Evolutionary conservation across 352 stramenopile species (phyloP).

Genomic region (Globisporangium okanoganense): DNA sequence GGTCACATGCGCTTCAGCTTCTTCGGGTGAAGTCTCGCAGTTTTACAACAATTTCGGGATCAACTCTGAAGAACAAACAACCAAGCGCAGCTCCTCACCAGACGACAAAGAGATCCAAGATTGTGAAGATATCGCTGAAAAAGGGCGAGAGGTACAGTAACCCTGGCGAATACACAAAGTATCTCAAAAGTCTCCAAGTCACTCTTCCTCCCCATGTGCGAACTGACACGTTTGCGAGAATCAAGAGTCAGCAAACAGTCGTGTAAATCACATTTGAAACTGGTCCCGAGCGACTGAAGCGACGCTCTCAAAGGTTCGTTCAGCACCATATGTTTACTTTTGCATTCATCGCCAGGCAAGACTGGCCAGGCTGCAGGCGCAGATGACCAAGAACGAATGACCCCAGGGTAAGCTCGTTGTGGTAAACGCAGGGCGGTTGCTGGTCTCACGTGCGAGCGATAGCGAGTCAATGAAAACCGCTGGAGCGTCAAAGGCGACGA

Average conservation of each 20-base stretch:
- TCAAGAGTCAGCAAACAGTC: neutral
- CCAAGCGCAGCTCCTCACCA: neutral
- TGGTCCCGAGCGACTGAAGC: conserved; percentile 9
- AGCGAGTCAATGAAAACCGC: conserved; percentile 6
- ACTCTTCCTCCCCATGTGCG: neutral
- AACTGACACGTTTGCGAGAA: neutral
- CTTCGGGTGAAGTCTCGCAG: neutral
- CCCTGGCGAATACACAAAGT: neutral
- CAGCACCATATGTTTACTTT: conserved; percentile 1
- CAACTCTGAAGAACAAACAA: too few species aligned
- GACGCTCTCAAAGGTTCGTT: conserved; percentile 1
- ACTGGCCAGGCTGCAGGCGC: neutral
- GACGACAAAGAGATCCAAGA: neutral
- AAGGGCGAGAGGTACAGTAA: neutral
- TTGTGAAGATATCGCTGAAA: neutral
- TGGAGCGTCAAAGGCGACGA: neutral
- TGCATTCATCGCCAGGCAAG: neutral
- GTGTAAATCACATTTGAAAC: neutral
- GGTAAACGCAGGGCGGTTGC: neutral
- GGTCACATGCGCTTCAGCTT: neutral
- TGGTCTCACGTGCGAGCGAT: neutral
- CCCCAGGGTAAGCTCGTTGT: neutral
- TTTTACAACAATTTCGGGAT: too few species aligned
- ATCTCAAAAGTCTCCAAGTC: neutral
- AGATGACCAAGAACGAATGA: neutral